Evolutionary conservation across 352 stramenopile species (phyloP).

Genomic region (Phytophthora sojae): DNA sequence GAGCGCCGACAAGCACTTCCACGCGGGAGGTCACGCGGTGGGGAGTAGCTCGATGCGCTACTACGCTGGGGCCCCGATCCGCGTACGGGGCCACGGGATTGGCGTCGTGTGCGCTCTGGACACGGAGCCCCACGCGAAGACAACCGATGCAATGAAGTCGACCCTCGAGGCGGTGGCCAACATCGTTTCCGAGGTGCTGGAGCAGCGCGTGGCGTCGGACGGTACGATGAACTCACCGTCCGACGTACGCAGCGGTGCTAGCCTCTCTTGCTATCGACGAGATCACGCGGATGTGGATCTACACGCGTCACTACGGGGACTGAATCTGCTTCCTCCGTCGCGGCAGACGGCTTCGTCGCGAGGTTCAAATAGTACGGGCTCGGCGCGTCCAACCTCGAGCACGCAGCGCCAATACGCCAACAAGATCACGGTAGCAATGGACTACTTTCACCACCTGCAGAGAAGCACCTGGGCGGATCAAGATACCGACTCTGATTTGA

Average conservation of each 20-base stretch:
- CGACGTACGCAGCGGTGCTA: not conserved
- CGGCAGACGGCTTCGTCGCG: conserved; percentile 14
- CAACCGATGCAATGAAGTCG: conserved; percentile 63
- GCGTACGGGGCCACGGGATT: conserved; percentile 66
- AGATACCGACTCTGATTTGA: conserved; percentile 10
- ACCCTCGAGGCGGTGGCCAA: conserved; percentile 81
- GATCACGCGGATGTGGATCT: conserved; percentile 32
- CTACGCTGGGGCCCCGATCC: conserved; percentile 69
- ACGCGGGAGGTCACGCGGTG: conserved; percentile 59
- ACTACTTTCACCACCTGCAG: conserved; percentile 71
- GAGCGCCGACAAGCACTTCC: conserved; percentile 72
- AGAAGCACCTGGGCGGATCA: conserved; percentile 55
- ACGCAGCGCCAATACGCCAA: conserved; percentile 58
- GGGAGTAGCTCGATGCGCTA: conserved; percentile 58
- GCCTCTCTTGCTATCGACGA: conserved; percentile 10
- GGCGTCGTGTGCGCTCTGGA: conserved; percentile 77
- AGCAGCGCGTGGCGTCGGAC: conserved; percentile 59
- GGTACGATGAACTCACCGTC: conserved; percentile 18
- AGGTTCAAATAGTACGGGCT: not conserved
- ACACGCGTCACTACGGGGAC: conserved; percentile 38
- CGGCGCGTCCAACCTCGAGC: conserved; percentile 35
- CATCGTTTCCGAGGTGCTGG: conserved; percentile 84
- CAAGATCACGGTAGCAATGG: conserved; percentile 68
- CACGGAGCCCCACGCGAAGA: conserved; percentile 51
- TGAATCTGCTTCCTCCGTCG: conserved; percentile 37